Percentiles rank a stretch among this genome's conserved stretches.
These are phyloP conservation scores for Spergularia marina DNA, from an alignment of 148 eudicot species.

Conservation along the genomic window DNA sequence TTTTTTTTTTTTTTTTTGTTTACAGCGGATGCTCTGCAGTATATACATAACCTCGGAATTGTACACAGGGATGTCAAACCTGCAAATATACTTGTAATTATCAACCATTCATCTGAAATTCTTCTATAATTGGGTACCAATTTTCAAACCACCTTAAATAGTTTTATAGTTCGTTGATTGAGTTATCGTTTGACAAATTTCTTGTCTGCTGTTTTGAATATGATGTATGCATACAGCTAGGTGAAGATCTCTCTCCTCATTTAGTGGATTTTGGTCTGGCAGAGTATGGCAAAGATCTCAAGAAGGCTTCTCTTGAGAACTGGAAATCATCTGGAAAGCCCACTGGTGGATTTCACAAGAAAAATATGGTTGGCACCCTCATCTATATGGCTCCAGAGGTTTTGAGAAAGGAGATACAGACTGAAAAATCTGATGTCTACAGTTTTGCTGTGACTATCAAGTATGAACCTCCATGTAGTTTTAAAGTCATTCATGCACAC, in stretches of 20 bases:
- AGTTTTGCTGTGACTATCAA: conserved; percentile 86
- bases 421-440: conserved; percentile 93
- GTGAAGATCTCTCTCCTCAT: conserved; percentile 56
- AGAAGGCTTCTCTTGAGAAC: conserved; percentile 51
- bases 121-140: conserved; percentile 28
- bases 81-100: conserved; percentile 90
- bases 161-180: background rate
- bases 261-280: conserved; percentile 96
- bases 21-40: conserved; percentile 82
- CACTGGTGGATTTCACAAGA: conserved; percentile 96
- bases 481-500: background rate
- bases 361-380: conserved; percentile 95
- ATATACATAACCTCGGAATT: conserved; percentile 81
- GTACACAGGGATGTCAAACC: conserved; percentile 98
- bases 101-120: conserved; percentile 25
- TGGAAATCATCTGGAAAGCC: conserved; percentile 98
- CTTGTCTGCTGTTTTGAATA: conserved; percentile 6
- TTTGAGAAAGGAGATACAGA: conserved; percentile 73
- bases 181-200: background rate
- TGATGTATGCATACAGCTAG: conserved; percentile 50
- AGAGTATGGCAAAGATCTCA: conserved; percentile 68
- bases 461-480: conserved; percentile 43
- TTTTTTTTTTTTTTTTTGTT: background rate
- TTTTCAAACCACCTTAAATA: conserved; percentile 5
- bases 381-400: conserved; percentile 99